A percentile compares a stretch with the other conserved stretches of the same genome.
These are phyloP conservation scores for Xylaria sp. DNA, from an alignment of 2,329 filamentous ascomycete genomes.

Conservation along the genomic window DNA sequence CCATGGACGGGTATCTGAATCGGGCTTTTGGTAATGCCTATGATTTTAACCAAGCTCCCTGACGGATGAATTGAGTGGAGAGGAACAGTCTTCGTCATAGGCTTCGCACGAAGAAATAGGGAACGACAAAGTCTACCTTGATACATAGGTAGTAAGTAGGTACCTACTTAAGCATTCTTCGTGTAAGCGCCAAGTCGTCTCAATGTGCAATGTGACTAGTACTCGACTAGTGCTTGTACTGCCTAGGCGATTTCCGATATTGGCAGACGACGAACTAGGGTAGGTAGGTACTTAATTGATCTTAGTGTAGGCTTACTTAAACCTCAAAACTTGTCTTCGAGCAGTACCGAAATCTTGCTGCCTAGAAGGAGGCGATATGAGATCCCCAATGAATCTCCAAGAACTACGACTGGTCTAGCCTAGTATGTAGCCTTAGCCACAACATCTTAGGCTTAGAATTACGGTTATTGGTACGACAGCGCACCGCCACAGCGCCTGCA, in stretches of 20 bases:
- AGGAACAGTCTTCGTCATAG: no score
- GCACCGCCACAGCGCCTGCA: constrained; percentile 18
- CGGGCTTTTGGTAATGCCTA: constrained; percentile 70
- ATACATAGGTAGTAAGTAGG: no score
- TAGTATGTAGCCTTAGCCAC: not conserved
- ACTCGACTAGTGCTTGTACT: not conserved
- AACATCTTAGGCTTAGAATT: not conserved
- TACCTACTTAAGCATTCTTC: no score
- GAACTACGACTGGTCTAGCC: not conserved
- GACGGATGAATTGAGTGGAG: not conserved
- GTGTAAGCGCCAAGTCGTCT: no score
- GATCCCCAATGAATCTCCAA: not conserved
- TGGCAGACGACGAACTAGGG: not conserved
- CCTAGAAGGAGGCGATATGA: constrained; percentile 14
- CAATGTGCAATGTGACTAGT: not conserved
- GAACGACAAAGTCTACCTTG: not conserved
- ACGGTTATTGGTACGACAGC: not conserved
- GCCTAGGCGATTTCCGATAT: not conserved
- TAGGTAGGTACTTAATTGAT: no score
- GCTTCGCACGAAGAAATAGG: no score
- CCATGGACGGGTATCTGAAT: constrained; percentile 61
- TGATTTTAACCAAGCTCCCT: constrained; percentile 63
- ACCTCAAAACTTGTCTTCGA: not conserved
- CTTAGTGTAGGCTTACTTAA: not conserved
- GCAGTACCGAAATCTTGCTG: constrained; percentile 22